Percentiles rank a stretch among this genome's conserved stretches.
Conservation (phyloP, 441 rosid genomes). For the Melastoma candidum region DNA sequence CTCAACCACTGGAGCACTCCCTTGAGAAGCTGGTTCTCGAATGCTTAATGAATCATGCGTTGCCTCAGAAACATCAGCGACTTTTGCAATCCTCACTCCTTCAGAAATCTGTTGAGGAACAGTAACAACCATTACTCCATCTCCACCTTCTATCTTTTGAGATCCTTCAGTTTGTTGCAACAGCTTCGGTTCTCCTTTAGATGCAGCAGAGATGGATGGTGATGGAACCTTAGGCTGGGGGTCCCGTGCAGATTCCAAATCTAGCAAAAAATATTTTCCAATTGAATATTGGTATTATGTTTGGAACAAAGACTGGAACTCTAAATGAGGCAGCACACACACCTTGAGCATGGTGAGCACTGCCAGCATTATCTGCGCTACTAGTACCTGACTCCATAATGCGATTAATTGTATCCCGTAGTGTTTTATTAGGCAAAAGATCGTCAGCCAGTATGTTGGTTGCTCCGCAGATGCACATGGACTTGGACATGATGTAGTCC, state of each 20-base stretch:
- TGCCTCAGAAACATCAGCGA: slow-evolving; percentile 59
- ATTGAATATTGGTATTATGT: background rate
- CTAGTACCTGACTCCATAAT: slow-evolving; percentile 91
- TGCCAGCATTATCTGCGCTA: slow-evolving; percentile 85
- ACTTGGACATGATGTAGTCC: slow-evolving; percentile 69
- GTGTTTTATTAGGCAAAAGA: slow-evolving; percentile 93
- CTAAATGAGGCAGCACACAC: slow-evolving; percentile 8
- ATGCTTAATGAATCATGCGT: slow-evolving; percentile 58
- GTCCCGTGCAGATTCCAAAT: slow-evolving; percentile 87
- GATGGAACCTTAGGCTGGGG: slow-evolving; percentile 74
- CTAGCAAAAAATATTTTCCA: slow-evolving; percentile 23
- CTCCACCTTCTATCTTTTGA: slow-evolving; percentile 24
- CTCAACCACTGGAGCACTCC: slow-evolving; percentile 59
- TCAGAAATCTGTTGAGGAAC: slow-evolving; percentile 34
- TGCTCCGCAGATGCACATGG: slow-evolving; percentile 86
- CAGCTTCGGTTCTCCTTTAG: slow-evolving; percentile 61
- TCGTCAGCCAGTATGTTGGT: slow-evolving; percentile 86
- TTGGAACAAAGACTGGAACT: background rate
- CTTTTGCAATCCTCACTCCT: slow-evolving; percentile 38
- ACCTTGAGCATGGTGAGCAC: slow-evolving; percentile 89
- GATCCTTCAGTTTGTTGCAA: slow-evolving; percentile 28
- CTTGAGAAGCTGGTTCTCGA: slow-evolving; percentile 73
- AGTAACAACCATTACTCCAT: slow-evolving; percentile 35
- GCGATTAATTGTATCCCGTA: slow-evolving; percentile 91
- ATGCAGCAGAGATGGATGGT: slow-evolving; percentile 75